These are phyloP conservation scores for Gorgonomyces haynaldii DNA, from an alignment of 192 early-diverging fungal species.

Conservation along the genomic window DNA sequence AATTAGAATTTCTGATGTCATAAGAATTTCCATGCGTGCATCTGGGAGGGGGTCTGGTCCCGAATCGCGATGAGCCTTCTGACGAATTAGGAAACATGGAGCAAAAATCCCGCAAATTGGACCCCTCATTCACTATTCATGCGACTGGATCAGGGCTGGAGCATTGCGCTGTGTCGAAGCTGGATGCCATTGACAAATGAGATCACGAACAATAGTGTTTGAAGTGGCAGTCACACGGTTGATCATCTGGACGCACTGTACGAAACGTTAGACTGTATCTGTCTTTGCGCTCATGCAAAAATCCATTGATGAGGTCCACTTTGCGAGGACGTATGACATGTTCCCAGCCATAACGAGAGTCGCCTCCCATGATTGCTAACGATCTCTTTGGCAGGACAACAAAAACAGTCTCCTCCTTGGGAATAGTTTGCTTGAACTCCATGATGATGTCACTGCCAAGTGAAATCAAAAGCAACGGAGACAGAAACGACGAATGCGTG, in stretches of 20 bases:
- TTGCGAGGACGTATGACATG: slow-evolving; percentile 36
- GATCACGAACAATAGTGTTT: too few species aligned
- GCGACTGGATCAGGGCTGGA: too few species aligned
- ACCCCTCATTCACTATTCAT: too few species aligned
- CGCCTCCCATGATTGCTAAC: slow-evolving; percentile 31
- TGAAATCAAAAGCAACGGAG: slow-evolving; percentile 22
- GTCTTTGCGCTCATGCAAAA: slow-evolving; percentile 6
- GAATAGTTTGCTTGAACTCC: slow-evolving; percentile 41
- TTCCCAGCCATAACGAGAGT: slow-evolving; percentile 36
- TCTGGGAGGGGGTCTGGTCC: too few species aligned
- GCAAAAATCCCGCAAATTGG: too few species aligned
- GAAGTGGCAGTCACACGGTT: background rate
- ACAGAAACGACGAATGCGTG: slow-evolving; percentile 30
- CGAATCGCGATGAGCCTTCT: too few species aligned
- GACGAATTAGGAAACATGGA: too few species aligned
- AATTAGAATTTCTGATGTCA: too few species aligned
- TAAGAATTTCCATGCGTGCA: too few species aligned
- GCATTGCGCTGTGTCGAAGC: too few species aligned
- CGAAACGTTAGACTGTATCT: slow-evolving; percentile 20
- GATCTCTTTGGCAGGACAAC: slow-evolving; percentile 31
- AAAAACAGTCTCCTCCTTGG: slow-evolving; percentile 6
- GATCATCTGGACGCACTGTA: slow-evolving; percentile 8
- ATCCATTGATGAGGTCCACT: slow-evolving; percentile 26
- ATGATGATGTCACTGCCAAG: slow-evolving; percentile 38
- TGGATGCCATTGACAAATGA: too few species aligned